These are phyloP conservation scores for Dioscorea alata DNA, from an alignment of 106 monocot species.

Conservation along the genomic window DNA sequence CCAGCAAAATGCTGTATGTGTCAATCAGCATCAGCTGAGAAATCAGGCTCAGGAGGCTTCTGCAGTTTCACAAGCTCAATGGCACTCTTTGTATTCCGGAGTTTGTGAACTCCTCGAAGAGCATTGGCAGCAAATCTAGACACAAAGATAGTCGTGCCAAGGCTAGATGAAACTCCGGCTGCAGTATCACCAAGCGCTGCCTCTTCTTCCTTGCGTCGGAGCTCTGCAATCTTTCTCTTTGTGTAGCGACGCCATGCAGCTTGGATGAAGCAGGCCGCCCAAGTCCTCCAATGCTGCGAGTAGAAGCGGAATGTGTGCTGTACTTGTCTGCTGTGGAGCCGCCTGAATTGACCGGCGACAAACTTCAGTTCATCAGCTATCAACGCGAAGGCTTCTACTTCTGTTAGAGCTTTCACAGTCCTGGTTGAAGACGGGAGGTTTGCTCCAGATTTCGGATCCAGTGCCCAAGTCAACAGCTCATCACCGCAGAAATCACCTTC, in stretches of 20 bases:
- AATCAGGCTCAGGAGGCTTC: slow-evolving; percentile 49
- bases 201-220: slow-evolving; percentile 39
- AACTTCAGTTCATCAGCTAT: slow-evolving; percentile 65
- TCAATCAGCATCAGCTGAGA: slow-evolving; percentile 18
- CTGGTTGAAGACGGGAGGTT: slow-evolving; percentile 69
- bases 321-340: slow-evolving; percentile 59
- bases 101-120: slow-evolving; percentile 36
- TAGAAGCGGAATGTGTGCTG: slow-evolving; percentile 80
- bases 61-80: slow-evolving; percentile 25
- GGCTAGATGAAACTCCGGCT: slow-evolving; percentile 17
- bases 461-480: slow-evolving; percentile 76
- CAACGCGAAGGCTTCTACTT: slow-evolving; percentile 73
- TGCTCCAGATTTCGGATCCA: slow-evolving; percentile 61
- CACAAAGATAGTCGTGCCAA: slow-evolving; percentile 46
- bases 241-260: slow-evolving; percentile 66
- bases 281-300: slow-evolving; percentile 86
- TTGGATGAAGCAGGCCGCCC: slow-evolving; percentile 79
- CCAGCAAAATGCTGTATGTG: no score
- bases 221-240: slow-evolving; percentile 55
- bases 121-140: slow-evolving; percentile 70
- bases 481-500: slow-evolving; percentile 77
- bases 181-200: background rate
- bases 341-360: slow-evolving; percentile 67
- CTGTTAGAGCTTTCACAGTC: slow-evolving; percentile 62
- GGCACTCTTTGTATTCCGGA: slow-evolving; percentile 23